phyloP scores from a whole-genome alignment of 768 basidiomycete genomes.

The Sporobolomyces roseus region DNA sequence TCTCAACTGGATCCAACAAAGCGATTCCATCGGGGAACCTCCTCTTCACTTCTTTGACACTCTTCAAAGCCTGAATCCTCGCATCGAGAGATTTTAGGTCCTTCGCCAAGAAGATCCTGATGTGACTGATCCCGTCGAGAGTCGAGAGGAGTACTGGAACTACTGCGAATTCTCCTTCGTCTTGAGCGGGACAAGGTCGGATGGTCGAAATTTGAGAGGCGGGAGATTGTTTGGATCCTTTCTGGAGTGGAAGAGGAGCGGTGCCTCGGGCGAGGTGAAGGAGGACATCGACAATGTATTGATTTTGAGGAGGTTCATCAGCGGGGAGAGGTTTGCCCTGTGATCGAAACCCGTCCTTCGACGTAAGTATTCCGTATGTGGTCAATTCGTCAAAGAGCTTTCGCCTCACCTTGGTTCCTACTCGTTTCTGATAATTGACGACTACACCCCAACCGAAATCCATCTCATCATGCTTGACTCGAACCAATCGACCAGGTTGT shows the following conservation, averaged over 20 bases:
- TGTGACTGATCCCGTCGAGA: conserved; percentile 75
- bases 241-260: conserved; percentile 54
- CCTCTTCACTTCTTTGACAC: conserved; percentile 81
- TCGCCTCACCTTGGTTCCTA: conserved; percentile 61
- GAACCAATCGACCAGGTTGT: conserved; percentile 85
- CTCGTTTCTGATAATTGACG: conserved; percentile 82
- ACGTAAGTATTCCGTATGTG: not conserved
- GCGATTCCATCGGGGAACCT: conserved; percentile 83
- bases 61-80: conserved; percentile 82
- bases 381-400: not conserved
- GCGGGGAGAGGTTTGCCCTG: conserved; percentile 59
- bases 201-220: conserved; percentile 61
- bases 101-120: conserved; percentile 83
- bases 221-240: conserved; percentile 52
- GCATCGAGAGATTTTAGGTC: conserved; percentile 73
- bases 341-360: too few species aligned
- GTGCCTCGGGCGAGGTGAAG: conserved; percentile 68
- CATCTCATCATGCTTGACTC: conserved; percentile 74
- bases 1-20: conserved; percentile 81
- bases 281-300: conserved; percentile 89
- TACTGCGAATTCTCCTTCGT: conserved; percentile 77
- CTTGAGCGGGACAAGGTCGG: conserved; percentile 65
- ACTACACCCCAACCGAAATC: conserved; percentile 98
- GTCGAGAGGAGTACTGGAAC: conserved; percentile 85
- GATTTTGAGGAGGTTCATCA: conserved; percentile 72